Percentiles rank a stretch among this genome's conserved stretches.
These are phyloP conservation scores for Irpex sp. DNA, from an alignment of 1,284 basidiomycete species.

Conservation along the genomic window DNA sequence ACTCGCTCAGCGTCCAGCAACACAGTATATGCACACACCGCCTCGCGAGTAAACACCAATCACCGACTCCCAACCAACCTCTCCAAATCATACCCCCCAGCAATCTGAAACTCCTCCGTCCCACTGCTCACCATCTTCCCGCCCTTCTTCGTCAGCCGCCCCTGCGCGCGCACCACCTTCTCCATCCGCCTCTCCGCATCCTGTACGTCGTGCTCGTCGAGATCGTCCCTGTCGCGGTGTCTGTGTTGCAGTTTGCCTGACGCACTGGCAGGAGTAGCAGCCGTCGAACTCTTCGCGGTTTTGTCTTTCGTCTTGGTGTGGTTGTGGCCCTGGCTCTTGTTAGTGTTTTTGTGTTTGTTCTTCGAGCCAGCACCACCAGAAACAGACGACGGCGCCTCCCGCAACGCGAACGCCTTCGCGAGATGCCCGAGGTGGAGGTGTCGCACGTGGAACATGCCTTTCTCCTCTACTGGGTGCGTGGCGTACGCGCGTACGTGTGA, in stretches of 20 bases:
- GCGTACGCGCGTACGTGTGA: slow-evolving; percentile 97
- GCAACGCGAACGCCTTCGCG: slow-evolving; percentile 93
- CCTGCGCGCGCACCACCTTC: slow-evolving; percentile 80
- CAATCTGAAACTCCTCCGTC: slow-evolving; percentile 81
- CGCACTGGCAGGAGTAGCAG: too few relatives aligned
- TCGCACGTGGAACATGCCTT: slow-evolving; percentile 93
- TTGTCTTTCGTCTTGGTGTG: too few relatives aligned
- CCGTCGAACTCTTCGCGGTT: too few relatives aligned
- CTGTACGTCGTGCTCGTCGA: slow-evolving; percentile 44
- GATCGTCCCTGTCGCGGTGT: slow-evolving; percentile 25
- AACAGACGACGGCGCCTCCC: slow-evolving; percentile 85
- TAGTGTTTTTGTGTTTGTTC: slow-evolving; percentile 13
- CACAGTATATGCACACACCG: too few relatives aligned
- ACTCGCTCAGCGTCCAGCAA: too few relatives aligned
- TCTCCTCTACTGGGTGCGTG: slow-evolving; percentile 94
- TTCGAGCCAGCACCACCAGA: slow-evolving; percentile 25
- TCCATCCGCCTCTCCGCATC: slow-evolving; percentile 87
- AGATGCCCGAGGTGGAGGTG: slow-evolving; percentile 94
- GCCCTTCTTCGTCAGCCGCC: slow-evolving; percentile 76
- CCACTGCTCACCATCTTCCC: slow-evolving; percentile 78
- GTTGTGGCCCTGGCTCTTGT: neutral
- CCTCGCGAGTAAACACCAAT: neutral
- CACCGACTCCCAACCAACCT: slow-evolving; percentile 42
- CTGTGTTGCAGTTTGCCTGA: slow-evolving; percentile 3
- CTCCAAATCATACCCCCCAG: slow-evolving; percentile 65